Conservation (phyloP, 129 eudicot species). For the Artemisia annua region DNA sequence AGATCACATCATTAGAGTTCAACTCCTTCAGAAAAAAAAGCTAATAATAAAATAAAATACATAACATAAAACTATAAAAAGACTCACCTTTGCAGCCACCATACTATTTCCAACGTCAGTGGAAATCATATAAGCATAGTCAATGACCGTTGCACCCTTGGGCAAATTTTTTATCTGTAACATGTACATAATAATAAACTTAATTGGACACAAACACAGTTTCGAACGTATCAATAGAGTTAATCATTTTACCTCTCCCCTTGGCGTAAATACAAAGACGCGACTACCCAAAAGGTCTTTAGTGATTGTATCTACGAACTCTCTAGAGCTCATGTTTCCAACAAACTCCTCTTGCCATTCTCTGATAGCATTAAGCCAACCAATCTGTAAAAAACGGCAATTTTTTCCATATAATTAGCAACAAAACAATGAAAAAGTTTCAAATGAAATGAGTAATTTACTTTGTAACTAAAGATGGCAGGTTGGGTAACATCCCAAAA, state of each 20-base stretch:
- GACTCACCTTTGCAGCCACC: slow-evolving; percentile 95
- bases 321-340: slow-evolving; percentile 98
- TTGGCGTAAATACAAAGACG: slow-evolving; percentile 93
- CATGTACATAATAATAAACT: not conserved
- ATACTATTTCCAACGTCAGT: slow-evolving; percentile 91
- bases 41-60: slow-evolving; percentile 9
- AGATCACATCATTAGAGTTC: slow-evolving; percentile 13
- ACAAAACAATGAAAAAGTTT: not conserved
- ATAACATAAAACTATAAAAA: not conserved
- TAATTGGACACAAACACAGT: not conserved
- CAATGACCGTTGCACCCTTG: slow-evolving; percentile 89
- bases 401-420: slow-evolving; percentile 14
- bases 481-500: no score
- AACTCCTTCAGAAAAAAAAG: not conserved
- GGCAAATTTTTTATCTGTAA: slow-evolving; percentile 89
- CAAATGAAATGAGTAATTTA: slow-evolving; percentile 1
- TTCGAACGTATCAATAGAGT: not conserved
- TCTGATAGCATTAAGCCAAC: slow-evolving; percentile 97
- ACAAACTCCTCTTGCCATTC: slow-evolving; percentile 99
- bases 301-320: slow-evolving; percentile 94
- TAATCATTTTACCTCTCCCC: slow-evolving; percentile 74
- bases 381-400: slow-evolving; percentile 52
- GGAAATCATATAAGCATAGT: slow-evolving; percentile 96
- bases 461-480: not conserved
- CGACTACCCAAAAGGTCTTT: slow-evolving; percentile 94